Base-by-base conservation (phyloP, 2,329 filamentous ascomycete species). In the Chlorencoelia australis region DNA sequence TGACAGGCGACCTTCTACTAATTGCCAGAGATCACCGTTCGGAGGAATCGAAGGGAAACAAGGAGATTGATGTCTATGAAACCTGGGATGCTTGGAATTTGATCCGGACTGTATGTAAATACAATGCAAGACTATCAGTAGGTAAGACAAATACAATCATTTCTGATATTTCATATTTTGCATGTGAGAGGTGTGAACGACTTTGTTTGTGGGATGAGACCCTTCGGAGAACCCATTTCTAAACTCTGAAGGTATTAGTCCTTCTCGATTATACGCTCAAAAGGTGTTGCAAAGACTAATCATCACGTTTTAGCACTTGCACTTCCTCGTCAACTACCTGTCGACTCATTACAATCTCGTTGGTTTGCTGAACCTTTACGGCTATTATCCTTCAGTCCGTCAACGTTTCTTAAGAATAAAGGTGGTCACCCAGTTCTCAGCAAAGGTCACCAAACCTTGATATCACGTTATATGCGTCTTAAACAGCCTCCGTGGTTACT, bases 31-130 rank as follows among this genome's bases (percentile, higher is more conserved):
- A 49, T 41, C n/a, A 46, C 37, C 36, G 35, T 58, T 49, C 59
- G 33, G 43, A 59, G 7, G 57, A 66, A 25, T 51, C 47, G 4
- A 47, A 59, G 21, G 50, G 52, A 5, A 63, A 66, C 20, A 46
- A 44, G 24, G 69, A 75, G 15, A 64, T 79, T 42, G 81, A 89
- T 51, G 59, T 82, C 1, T 91, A 85, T 59, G 79, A 79, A 35
- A 71, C 79, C 2, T 98, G 93, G 93, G 88, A 96, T 60, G 80
- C 82, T 1, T 98, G 91, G 91, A 81, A 98, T 57, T 69, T 80
- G 15, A 82, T 98, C 52, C 74, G 91, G 35, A 80, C 79, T 35
- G 67, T 86, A 39, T 95, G 87, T 71, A 82, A 79, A 62, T 96
- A 98, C 61, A 81, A 80, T 59, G 63, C 71, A 39, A 75, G 86